These are phyloP conservation scores for Pythium rhizo-oryzae DNA, from an alignment of 352 stramenopile species.

Conservation along the genomic window DNA sequence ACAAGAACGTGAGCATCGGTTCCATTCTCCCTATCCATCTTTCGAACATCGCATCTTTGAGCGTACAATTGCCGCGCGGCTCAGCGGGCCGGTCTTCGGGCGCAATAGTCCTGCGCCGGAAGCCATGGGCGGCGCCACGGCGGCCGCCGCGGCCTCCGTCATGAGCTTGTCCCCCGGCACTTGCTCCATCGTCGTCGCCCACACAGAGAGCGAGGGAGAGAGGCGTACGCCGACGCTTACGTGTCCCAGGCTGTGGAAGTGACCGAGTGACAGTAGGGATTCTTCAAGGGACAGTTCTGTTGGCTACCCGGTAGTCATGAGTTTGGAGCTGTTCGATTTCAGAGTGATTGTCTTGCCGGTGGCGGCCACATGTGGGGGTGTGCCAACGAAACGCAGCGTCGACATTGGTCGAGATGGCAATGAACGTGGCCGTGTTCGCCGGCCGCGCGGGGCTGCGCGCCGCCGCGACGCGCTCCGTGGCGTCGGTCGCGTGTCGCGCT, in stretches of 20 bases:
- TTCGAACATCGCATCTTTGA: background rate
- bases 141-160: constrained; percentile 28
- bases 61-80: constrained; percentile 38
- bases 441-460: background rate
- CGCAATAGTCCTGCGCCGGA: background rate
- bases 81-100: constrained; percentile 22
- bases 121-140: constrained; percentile 1
- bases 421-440: background rate
- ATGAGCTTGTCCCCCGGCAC: constrained; percentile 35
- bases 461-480: background rate
- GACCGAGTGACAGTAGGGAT: constrained; percentile 4
- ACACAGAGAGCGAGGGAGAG: background rate
- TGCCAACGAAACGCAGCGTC: constrained; percentile 9
- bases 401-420: constrained; percentile 1
- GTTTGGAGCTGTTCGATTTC: constrained; percentile 2
- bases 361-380: background rate
- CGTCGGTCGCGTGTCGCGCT: background rate
- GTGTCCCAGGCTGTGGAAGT: constrained; percentile 5
- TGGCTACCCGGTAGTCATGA: constrained; percentile 29
- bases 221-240: background rate
- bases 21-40: background rate
- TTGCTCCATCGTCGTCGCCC: constrained; percentile 30
- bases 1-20: background rate
- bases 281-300: constrained; percentile 2
- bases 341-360: constrained; percentile 23